Percentiles rank a stretch among this genome's conserved stretches.
phyloP scores from a whole-genome alignment of 352 stramenopile species.

The Phytophthora colocasiae region DNA sequence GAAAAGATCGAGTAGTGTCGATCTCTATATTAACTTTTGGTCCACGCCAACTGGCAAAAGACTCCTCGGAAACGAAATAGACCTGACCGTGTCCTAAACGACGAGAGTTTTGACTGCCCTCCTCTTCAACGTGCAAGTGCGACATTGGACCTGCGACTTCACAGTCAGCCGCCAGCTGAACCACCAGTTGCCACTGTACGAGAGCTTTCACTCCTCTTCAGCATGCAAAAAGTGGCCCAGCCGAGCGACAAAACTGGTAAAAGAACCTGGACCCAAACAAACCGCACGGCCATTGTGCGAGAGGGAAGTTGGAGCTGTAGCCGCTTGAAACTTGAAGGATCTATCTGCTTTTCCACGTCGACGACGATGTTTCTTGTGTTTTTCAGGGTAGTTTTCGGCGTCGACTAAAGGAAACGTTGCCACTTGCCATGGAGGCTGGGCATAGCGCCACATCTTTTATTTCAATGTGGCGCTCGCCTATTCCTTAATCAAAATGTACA shows the following conservation, averaged over 20 bases:
- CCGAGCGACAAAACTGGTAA: neutral
- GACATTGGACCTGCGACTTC: constrained; percentile 1
- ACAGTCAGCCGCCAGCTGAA: constrained; percentile 3
- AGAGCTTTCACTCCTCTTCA: constrained; percentile 46
- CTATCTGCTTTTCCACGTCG: constrained; percentile 6
- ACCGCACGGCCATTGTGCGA: constrained; percentile 27
- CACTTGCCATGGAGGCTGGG: constrained; percentile 3
- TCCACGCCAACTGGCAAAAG: constrained; percentile 12
- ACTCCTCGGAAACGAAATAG: constrained; percentile 11
- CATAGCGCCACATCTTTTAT: constrained; percentile 34
- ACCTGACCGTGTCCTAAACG: neutral
- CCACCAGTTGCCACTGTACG: constrained; percentile 29
- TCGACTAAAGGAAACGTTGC: neutral
- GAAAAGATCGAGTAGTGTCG: constrained; percentile 23
- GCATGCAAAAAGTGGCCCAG: constrained; percentile 12
- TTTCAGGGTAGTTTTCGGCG: constrained; percentile 5
- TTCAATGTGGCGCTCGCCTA: constrained; percentile 41
- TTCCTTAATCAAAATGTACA: constrained; percentile 79
- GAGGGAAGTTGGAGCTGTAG: constrained; percentile 14
- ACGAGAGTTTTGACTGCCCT: constrained; percentile 13
- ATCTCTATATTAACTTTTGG: constrained; percentile 33
- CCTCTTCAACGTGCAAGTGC: constrained; percentile 39
- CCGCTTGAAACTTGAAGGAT: constrained; percentile 3
- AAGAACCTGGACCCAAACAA: neutral
- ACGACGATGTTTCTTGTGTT: constrained; percentile 12